A percentile compares a stretch with the other conserved stretches of the same genome.
Evolutionary conservation across 495 filamentous ascomycete genomes (phyloP).

Genomic region (Tuber borchii): DNA sequence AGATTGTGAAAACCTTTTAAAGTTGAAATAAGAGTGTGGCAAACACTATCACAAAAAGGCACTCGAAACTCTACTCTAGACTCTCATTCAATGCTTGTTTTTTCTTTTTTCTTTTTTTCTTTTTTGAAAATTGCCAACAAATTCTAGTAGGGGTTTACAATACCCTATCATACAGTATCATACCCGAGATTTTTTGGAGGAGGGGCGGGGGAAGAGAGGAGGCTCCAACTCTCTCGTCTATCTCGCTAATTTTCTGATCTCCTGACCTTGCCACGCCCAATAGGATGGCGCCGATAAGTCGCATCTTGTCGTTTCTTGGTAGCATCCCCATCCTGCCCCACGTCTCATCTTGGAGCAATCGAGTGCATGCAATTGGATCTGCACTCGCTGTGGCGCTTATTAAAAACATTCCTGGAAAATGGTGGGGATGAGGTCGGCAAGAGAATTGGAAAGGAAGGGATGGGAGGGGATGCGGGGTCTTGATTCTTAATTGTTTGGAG

Average conservation of each 20-base stretch:
- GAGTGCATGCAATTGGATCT: not conserved
- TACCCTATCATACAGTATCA: not conserved
- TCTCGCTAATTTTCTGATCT: slow-evolving; percentile 1
- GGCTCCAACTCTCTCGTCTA: not conserved
- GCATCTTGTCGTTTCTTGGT: not conserved
- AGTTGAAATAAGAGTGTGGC: not conserved
- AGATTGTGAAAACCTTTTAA: not conserved
- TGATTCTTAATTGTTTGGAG: not conserved
- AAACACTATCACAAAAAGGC: not conserved
- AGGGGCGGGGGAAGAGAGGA: not conserved
- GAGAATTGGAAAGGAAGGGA: too few relatives aligned
- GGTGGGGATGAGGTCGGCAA: not conserved
- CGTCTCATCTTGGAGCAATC: not conserved
- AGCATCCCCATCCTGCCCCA: not conserved
- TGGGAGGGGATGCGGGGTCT: not conserved
- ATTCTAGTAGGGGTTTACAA: not conserved
- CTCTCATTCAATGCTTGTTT: not conserved
- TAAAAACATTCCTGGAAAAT: not conserved
- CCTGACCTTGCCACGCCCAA: not conserved
- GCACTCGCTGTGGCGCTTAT: not conserved
- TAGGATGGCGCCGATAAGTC: not conserved
- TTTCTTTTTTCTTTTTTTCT: not conserved
- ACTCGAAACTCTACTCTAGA: not conserved
- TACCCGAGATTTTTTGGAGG: not conserved
- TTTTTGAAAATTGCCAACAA: not conserved